Evolutionary conservation across 129 eudicot genomes (phyloP), one percentile per base, ranked within the genome.

Genomic region (Sambucus nigra): DNA sequence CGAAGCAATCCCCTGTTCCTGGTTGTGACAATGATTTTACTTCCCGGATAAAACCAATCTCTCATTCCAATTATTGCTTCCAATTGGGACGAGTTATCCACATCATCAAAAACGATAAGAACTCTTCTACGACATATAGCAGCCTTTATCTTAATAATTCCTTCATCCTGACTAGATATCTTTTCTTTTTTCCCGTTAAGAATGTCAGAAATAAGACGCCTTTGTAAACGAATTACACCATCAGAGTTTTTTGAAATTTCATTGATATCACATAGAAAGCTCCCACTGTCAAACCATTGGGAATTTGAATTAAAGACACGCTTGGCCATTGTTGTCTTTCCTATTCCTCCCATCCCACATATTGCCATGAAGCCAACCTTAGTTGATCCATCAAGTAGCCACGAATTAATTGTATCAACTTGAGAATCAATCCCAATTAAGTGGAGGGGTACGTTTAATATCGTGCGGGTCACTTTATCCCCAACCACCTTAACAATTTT

Each of bases 21-120:
- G 16, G 62, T 56, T 17, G 62, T 56, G 21, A 56, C 7, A 7
- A 56, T 56, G 20, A 56, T 56, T 56, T 56, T 56, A 38, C 62
- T 56, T 3, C 62, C 62, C 22, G 48, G 49, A 56, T 9, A 13
- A 32, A 56, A 33, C 18, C 31, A 56, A 21, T 56, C 62, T 14
- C 18, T 2, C 47, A 32, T 56, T 18, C 62, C 62, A 18, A 56
- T 1, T 2, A 56, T 7, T n/a, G 62, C 28, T 31, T 35, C 48
- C 3, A 56, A 56, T 16, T 56, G 62, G 26, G 35, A 29, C 1
- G 11, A 15, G 19, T 56, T 2, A 56, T 56, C 62, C 21, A 56
- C 16, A 39, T 56, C 62, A 56, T 56, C 62, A 11, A 56, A 24
- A 35, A 56, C 62, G 7, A 56, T 29, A 38, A 56, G 62, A 35